Conservation (phyloP, 441 rosid genomes). For the Pelargonium myrrhifolium region DNA sequence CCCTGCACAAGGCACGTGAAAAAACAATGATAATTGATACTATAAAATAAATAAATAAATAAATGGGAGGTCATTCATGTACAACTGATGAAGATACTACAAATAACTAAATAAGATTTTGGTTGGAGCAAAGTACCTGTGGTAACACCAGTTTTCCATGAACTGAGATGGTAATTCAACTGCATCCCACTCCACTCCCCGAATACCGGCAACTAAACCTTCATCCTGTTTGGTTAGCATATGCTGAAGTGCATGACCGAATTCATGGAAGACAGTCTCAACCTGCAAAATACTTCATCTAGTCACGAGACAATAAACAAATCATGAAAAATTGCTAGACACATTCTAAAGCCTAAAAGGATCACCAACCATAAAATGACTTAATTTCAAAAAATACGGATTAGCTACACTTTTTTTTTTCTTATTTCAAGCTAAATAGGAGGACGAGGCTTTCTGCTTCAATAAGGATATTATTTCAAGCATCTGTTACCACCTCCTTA, state of each 20-base stretch:
- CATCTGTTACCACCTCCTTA: no score
- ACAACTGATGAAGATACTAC: no score
- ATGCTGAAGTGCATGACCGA: slow-evolving; percentile 96
- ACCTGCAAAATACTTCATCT: slow-evolving; percentile 41
- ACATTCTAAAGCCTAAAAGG: background rate
- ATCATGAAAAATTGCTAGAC: slow-evolving; percentile 7
- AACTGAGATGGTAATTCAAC: slow-evolving; percentile 92
- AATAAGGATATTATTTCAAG: no score
- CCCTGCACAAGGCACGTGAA: slow-evolving; percentile 35
- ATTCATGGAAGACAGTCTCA: slow-evolving; percentile 94
- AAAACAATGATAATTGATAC: no score
- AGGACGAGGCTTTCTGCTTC: no score
- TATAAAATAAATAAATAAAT: no score
- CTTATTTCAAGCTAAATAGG: no score
- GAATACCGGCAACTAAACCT: slow-evolving; percentile 81
- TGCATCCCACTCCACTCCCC: slow-evolving; percentile 94
- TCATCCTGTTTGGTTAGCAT: slow-evolving; percentile 91
- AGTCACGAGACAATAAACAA: slow-evolving; percentile 5
- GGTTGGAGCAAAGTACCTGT: slow-evolving; percentile 39
- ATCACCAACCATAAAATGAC: no score
- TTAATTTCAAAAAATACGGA: no score
- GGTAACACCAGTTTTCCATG: slow-evolving; percentile 99
- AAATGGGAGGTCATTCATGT: no score
- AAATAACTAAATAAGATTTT: slow-evolving; percentile 1
- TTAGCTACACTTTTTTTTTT: no score